Percentiles rank a stretch among this genome's conserved stretches.
phyloP scores from a whole-genome alignment of 768 basidiomycete species.

The Kwoniella sp. region DNA sequence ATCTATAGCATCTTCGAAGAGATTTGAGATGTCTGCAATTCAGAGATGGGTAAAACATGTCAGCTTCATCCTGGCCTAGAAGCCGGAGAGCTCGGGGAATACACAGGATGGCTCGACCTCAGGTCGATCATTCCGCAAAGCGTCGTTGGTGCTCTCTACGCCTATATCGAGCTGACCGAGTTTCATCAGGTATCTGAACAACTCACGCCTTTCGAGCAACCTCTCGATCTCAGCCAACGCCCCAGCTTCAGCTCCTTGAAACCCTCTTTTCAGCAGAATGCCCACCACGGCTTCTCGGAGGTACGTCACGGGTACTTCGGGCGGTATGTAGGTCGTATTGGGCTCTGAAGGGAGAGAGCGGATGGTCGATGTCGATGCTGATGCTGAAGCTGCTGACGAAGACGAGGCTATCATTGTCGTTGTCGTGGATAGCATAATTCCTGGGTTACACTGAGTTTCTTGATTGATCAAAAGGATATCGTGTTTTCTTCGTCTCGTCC shows the following conservation, averaged over 20 bases:
- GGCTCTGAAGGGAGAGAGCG: conserved; percentile 7
- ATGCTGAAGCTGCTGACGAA: neutral
- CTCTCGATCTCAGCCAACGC: conserved; percentile 44
- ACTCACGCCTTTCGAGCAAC: conserved; percentile 43
- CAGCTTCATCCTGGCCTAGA: neutral
- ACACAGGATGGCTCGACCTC: too few species aligned
- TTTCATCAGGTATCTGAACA: neutral
- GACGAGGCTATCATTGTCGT: neutral
- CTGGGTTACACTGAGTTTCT: too few species aligned
- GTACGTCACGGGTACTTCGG: conserved; percentile 27
- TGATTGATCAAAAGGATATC: too few species aligned
- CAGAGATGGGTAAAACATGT: neutral
- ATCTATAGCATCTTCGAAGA: conserved; percentile 16
- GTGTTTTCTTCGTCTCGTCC: too few species aligned
- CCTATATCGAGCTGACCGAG: too few species aligned
- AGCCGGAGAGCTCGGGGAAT: neutral
- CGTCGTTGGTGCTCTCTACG: too few species aligned
- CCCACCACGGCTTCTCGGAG: conserved; percentile 31
- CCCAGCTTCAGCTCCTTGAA: conserved; percentile 46
- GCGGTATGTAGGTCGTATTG: conserved; percentile 17
- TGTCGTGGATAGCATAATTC: too few species aligned
- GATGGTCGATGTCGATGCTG: conserved; percentile 10
- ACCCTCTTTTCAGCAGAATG: conserved; percentile 35
- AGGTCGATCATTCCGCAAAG: too few species aligned
- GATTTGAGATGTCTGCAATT: conserved; percentile 23